Conservation (phyloP, 768 basidiomycete species). For the Pleurotus tuber-regium region DNA sequence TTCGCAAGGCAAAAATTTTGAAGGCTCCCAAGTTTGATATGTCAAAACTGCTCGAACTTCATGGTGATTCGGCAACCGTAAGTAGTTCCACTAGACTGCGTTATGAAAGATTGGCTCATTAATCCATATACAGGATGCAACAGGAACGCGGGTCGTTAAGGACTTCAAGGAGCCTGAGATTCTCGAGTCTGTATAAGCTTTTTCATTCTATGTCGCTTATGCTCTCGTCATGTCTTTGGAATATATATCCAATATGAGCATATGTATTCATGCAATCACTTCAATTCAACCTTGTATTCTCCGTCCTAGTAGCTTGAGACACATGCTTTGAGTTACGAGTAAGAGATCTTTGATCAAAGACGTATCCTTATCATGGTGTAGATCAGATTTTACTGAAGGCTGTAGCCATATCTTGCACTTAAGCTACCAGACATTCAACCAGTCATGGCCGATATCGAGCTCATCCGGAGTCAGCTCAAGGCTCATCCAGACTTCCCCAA, state of each 20-base stretch:
- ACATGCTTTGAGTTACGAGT: no score
- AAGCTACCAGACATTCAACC: no score
- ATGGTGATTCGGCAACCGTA: slow-evolving; percentile 93
- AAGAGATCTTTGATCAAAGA: no score
- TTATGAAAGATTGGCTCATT: no score
- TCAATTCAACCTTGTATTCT: not conserved
- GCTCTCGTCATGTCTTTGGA: slow-evolving; percentile 22
- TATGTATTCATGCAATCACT: slow-evolving; percentile 10
- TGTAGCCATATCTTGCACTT: no score
- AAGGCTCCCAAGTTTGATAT: slow-evolving; percentile 97
- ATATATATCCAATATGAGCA: slow-evolving; percentile 21
- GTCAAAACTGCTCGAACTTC: slow-evolving; percentile 93
- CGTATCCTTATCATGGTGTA: no score
- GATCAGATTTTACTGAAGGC: no score
- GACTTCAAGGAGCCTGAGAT: slow-evolving; percentile 99
- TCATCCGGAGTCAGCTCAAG: slow-evolving; percentile 59
- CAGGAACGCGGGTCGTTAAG: slow-evolving; percentile 89
- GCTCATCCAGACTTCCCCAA: slow-evolving; percentile 83
- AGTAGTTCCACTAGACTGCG: slow-evolving; percentile 36
- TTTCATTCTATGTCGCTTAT: slow-evolving; percentile 31
- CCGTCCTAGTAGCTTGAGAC: not conserved
- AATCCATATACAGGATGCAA: no score
- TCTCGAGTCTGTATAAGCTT: slow-evolving; percentile 79
- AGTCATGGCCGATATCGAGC: slow-evolving; percentile 73
- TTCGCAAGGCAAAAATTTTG: slow-evolving; percentile 99